phyloP scores from a whole-genome alignment of 495 filamentous ascomycete genomes.

The Penicillium steckii region DNA sequence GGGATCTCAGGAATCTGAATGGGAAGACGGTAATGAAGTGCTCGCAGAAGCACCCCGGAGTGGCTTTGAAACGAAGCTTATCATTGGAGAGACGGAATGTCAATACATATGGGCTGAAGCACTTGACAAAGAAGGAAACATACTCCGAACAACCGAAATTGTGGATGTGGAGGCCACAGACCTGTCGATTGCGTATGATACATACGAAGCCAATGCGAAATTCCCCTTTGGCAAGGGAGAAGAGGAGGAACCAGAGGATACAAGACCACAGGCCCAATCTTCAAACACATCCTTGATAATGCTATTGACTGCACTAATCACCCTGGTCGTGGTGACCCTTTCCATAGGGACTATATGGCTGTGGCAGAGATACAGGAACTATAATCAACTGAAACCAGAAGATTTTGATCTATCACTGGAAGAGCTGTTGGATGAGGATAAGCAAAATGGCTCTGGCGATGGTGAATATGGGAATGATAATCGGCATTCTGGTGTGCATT shows the following conservation, averaged over 20 bases:
- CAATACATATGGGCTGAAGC: constrained; percentile 22
- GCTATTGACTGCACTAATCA: constrained; percentile 1
- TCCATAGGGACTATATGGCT: not conserved
- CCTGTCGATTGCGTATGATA: constrained; percentile 3
- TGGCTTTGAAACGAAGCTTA: constrained; percentile 23
- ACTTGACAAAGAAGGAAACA: constrained; percentile 4
- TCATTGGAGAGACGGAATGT: constrained; percentile 9
- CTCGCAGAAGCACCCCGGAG: constrained; percentile 6
- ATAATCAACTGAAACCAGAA: constrained; percentile 7
- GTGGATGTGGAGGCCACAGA: constrained; percentile 14
- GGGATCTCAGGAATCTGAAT: not conserved
- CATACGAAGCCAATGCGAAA: not conserved
- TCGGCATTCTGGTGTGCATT: not conserved
- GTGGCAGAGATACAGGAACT: constrained; percentile 8
- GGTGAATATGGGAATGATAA: not conserved
- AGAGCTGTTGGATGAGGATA: not conserved
- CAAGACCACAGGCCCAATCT: not conserved
- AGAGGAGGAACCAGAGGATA: not conserved
- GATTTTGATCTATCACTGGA: constrained; percentile 12
- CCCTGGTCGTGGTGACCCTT: not conserved
- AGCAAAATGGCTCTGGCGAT: not conserved
- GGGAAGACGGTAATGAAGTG: not conserved
- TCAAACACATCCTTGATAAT: not conserved
- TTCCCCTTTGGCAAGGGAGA: not conserved
- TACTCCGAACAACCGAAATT: constrained; percentile 11